These are phyloP conservation scores for Rubia yunnanensis DNA, from an alignment of 257 asterid species.

Conservation along the genomic window DNA sequence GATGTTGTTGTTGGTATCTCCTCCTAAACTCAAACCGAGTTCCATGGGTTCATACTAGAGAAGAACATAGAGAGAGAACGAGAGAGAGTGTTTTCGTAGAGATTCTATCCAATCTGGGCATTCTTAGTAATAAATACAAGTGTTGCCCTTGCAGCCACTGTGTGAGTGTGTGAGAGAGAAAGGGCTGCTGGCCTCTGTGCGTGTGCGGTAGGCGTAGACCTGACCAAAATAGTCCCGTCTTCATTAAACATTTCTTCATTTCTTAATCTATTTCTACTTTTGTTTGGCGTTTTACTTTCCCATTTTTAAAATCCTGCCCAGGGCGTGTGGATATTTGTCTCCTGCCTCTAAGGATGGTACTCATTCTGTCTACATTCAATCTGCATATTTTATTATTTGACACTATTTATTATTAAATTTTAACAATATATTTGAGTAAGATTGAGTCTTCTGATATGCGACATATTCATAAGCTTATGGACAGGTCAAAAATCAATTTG, in stretches of 20 bases:
- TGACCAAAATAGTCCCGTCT: conserved; percentile 4
- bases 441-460: no score
- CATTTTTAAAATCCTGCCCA: neutral
- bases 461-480: no score
- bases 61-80: conserved; percentile 8
- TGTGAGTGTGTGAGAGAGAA: conserved; percentile 4
- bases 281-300: neutral
- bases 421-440: no score
- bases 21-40: conserved; percentile 66
- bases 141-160: conserved; percentile 2
- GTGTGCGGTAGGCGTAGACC: conserved; percentile 18
- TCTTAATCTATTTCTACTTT: neutral
- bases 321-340: neutral
- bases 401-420: no score
- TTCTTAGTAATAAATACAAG: conserved; percentile 11
- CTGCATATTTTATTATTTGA: no score
- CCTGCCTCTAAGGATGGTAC: no score
- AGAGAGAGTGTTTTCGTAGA: conserved; percentile 48
- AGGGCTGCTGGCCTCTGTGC: neutral
- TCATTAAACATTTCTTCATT: neutral
- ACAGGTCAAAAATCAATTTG: no score
- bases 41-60: conserved; percentile 40
- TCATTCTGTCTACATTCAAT: no score
- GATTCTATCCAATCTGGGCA: conserved; percentile 33
- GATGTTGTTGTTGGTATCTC: conserved; percentile 1